These are phyloP conservation scores for Candida insectorum DNA, from an alignment of 805 yeast species.

Conservation along the genomic window DNA sequence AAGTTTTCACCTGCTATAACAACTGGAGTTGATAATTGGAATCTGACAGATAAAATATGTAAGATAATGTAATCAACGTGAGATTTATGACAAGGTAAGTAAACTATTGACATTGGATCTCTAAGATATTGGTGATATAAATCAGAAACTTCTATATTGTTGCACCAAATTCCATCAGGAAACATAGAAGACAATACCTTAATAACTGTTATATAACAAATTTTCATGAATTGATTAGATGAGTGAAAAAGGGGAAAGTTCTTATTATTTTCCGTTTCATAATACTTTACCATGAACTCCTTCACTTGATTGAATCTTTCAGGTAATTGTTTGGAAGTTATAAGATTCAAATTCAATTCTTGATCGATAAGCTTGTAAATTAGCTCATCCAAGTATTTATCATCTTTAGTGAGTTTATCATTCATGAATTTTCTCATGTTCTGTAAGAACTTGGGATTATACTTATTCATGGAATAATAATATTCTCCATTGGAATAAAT, in stretches of 20 bases:
- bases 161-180: conserved; percentile 42
- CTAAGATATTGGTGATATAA: conserved; percentile 29
- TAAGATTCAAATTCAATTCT: conserved; percentile 37
- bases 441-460: conserved; percentile 23
- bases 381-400: conserved; percentile 32
- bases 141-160: conserved; percentile 23
- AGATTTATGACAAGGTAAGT: conserved; percentile 59
- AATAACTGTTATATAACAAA: conserved; percentile 38
- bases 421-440: conserved; percentile 26
- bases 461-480: conserved; percentile 31
- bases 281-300: conserved; percentile 35
- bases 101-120: conserved; percentile 44
- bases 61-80: conserved; percentile 60
- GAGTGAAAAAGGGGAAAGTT: conserved; percentile 32
- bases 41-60: conserved; percentile 50
- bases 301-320: conserved; percentile 34
- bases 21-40: conserved; percentile 51
- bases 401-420: conserved; percentile 27
- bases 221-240: conserved; percentile 22
- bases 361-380: conserved; percentile 32
- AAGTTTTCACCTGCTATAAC: conserved; percentile 68
- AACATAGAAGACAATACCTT: conserved; percentile 32
- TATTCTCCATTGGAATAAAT: conserved; percentile 34
- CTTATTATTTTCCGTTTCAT: conserved; percentile 30
- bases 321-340: conserved; percentile 29